A percentile compares a stretch with the other conserved stretches of the same genome.
Conservation (phyloP, 2,329 filamentous ascomycete genomes). For the Xylariomycetidae sp. region DNA sequence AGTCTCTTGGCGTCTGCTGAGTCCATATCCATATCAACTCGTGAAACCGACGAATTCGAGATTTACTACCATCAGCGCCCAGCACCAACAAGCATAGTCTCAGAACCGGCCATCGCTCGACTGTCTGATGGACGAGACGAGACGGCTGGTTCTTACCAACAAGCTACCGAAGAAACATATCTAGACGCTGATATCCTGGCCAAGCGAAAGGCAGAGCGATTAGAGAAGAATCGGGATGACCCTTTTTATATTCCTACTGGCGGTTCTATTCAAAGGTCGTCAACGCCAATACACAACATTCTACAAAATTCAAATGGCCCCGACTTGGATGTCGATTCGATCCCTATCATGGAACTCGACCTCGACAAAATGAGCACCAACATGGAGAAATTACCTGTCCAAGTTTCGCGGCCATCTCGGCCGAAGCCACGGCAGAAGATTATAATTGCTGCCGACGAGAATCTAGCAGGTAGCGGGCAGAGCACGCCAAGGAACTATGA, state of each 20-base stretch:
- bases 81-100: conserved; percentile 46
- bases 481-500: conserved; percentile 49
- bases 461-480: conserved; percentile 49
- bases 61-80: conserved; percentile 58
- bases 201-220: conserved; percentile 68
- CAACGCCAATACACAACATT: conserved; percentile 76
- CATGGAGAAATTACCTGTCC: conserved; percentile 26
- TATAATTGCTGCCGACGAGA: conserved; percentile 70
- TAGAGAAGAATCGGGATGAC: conserved; percentile 83
- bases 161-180: conserved; percentile 58
- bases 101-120: conserved; percentile 52
- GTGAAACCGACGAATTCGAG: conserved; percentile 63
- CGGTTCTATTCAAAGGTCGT: conserved; percentile 52
- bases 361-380: conserved; percentile 51
- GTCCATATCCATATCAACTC: conserved; percentile 40
- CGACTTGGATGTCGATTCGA: conserved; percentile 85
- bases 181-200: conserved; percentile 70
- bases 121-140: conserved; percentile 45
- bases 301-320: conserved; percentile 67
- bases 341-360: conserved; percentile 91
- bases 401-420: conserved; percentile 17
- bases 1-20: conserved; percentile 60
- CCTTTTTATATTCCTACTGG: conserved; percentile 81
- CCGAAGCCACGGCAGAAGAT: conserved; percentile 54
- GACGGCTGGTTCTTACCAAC: conserved; percentile 51